A percentile compares a stretch with the other conserved stretches of the same genome.
Evolutionary conservation across 2,329 filamentous ascomycete genomes (phyloP).

Genomic region (Raffaelea ambrosiae): DNA sequence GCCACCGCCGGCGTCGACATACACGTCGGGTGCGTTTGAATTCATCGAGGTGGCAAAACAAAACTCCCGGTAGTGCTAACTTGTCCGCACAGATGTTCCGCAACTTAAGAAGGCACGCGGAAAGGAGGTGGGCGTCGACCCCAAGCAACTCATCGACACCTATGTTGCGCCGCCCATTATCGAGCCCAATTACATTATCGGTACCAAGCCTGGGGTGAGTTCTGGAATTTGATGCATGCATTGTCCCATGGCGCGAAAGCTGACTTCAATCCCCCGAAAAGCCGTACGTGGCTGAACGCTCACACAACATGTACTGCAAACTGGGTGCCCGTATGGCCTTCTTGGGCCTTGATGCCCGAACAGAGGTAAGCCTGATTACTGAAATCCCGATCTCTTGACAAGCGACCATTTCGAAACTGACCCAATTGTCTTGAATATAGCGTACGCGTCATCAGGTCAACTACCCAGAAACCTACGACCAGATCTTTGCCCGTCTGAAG

Average conservation of each 20-base stretch:
- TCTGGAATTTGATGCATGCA: conserved; percentile 42
- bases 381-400: too few species aligned
- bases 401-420: too few species aligned
- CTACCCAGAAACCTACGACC: conserved; percentile 82
- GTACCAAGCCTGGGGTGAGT: conserved; percentile 62
- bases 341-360: conserved; percentile 84
- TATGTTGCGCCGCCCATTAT: conserved; percentile 53
- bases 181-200: conserved; percentile 72
- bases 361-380: conserved; percentile 64
- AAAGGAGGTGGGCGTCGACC: conserved; percentile 51
- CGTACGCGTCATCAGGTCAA: conserved; percentile 91
- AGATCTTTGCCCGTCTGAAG: conserved; percentile 69
- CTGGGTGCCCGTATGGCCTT: conserved; percentile 79
- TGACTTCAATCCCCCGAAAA: conserved; percentile 34
- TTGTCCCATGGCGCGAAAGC: conserved; percentile 44
- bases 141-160: conserved; percentile 63
- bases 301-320: conserved; percentile 77
- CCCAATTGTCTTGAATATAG: conserved; percentile 56
- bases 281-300: conserved; percentile 84
- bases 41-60: too few species aligned
- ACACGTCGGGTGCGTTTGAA: conserved; percentile 64
- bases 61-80: too few species aligned
- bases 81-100: not conserved
- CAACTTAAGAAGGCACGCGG: conserved; percentile 35
- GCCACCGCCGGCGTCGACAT: conserved; percentile 76